phyloP scores from a whole-genome alignment of 2,329 filamentous ascomycete species.

The Biscogniauxia marginata region DNA sequence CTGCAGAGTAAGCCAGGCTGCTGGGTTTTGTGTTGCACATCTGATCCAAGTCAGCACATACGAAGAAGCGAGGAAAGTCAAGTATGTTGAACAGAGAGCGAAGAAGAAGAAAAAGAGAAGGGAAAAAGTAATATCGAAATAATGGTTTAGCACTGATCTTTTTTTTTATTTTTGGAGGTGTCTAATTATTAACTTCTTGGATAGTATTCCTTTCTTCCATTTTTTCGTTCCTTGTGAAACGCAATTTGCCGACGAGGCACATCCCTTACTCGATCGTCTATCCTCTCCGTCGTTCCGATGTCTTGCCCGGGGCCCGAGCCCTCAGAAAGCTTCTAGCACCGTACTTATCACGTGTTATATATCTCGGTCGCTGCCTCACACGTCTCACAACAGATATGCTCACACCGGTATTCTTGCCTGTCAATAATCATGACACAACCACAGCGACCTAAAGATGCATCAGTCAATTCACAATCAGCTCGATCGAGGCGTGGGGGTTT shows the following conservation, averaged over 20 bases:
- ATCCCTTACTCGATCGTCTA: not conserved
- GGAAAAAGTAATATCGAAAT: not conserved
- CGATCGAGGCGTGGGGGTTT: not conserved
- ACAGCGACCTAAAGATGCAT: slow-evolving; percentile 39
- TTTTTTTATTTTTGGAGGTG: not conserved
- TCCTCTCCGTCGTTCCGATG: not conserved
- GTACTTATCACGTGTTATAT: slow-evolving; percentile 4
- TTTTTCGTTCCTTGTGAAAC: not conserved
- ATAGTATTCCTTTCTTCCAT: not conserved
- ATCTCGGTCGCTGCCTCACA: slow-evolving; percentile 43
- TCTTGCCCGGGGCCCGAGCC: not conserved
- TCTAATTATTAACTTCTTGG: not conserved
- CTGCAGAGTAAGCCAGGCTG: not conserved
- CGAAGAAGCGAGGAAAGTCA: not conserved
- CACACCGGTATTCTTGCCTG: slow-evolving; percentile 48
- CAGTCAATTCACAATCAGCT: slow-evolving; percentile 16
- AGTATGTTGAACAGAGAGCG: too few species aligned
- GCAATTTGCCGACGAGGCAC: not conserved
- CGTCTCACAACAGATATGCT: slow-evolving; percentile 53
- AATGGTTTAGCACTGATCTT: not conserved
- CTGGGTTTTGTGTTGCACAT: not conserved
- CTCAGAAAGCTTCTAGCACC: not conserved
- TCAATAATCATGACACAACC: slow-evolving; percentile 53
- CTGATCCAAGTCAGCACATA: not conserved
- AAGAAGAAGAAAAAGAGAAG: not conserved